Conservation (phyloP, 139 green algal species). For the Picochlorum costavermella region DNA sequence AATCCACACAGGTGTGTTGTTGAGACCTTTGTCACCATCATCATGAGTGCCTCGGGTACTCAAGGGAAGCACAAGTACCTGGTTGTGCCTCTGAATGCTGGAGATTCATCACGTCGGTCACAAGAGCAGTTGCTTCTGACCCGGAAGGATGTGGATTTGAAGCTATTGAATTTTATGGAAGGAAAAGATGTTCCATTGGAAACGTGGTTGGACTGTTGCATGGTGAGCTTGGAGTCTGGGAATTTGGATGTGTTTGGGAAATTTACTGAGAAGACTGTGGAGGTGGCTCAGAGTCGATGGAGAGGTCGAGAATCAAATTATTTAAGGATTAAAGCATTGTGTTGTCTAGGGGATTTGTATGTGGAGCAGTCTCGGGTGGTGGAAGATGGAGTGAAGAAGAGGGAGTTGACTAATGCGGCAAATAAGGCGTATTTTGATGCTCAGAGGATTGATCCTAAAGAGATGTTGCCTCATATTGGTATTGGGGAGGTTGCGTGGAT, state of each 20-base stretch:
- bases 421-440: conserved; percentile 30
- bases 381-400: conserved; percentile 15
- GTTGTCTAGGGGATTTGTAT: conserved; percentile 51
- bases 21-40: no score
- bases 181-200: conserved; percentile 51
- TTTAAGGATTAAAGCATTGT: conserved; percentile 66
- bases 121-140: neutral
- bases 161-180: neutral
- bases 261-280: conserved; percentile 27
- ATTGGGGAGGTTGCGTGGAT: conserved; percentile 34
- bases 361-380: conserved; percentile 31
- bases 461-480: conserved; percentile 60
- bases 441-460: conserved; percentile 22
- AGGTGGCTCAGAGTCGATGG: conserved; percentile 26
- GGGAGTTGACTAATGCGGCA: conserved; percentile 27
- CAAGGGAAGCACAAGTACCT: no score
- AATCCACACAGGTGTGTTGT: no score
- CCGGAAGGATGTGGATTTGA: neutral
- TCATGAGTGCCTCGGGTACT: no score
- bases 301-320: conserved; percentile 35
- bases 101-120: neutral
- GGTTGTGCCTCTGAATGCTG: no score
- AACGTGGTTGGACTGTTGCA: conserved; percentile 62
- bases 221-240: conserved; percentile 52
- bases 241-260: conserved; percentile 24